Evolutionary conservation across 148 eudicot species (phyloP), one percentile per base, ranked within the genome.

Genomic region (Pharnaceum exiguum): DNA sequence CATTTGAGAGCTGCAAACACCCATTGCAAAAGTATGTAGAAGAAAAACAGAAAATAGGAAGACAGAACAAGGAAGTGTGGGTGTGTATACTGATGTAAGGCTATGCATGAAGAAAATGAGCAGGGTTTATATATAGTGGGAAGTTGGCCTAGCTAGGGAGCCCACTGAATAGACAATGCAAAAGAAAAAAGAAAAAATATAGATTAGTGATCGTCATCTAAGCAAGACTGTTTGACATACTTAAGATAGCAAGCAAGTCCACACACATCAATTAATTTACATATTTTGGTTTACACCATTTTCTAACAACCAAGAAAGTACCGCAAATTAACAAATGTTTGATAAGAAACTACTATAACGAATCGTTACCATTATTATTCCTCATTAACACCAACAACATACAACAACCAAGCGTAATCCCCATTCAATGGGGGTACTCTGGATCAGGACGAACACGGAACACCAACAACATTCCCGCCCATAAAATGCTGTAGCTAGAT

Each of bases 1-100:
- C 55, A 69, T 46, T 51, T 70, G 74, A 33, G 74, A 70, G 69
- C 48, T 63, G 33, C 74, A 70, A 21, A 70, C 51, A n/a, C 74
- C 74, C 74, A 67, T 67, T 11, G 57, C 15, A 23, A 3, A 32
- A 24, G 5, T 18, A 25, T 5, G 29, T 30, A 10, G 24, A 8
- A 30, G 4, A 42, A 2, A 24, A 18, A n/a, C 27, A 2, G 49
- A 31, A 35, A 27, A n/a, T n/a, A 26, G n/a, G 10, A 25, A 23
- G 36, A 26, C 19, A 16, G 11, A 17, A 21, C 9, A 19, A 45
- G 22, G 6, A 7, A 27, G 19, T 4, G 47, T 21, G 49, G 2
- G 11, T 9, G 26, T 13, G 18, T 23, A 15, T 29, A 3, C 4
- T 26, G 8, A 3, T 42, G 32, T 5, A 30, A 48, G 13, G 38